These are phyloP conservation scores for Aspergillus texensis DNA, from an alignment of 2,329 filamentous ascomycete species.

Conservation along the genomic window DNA sequence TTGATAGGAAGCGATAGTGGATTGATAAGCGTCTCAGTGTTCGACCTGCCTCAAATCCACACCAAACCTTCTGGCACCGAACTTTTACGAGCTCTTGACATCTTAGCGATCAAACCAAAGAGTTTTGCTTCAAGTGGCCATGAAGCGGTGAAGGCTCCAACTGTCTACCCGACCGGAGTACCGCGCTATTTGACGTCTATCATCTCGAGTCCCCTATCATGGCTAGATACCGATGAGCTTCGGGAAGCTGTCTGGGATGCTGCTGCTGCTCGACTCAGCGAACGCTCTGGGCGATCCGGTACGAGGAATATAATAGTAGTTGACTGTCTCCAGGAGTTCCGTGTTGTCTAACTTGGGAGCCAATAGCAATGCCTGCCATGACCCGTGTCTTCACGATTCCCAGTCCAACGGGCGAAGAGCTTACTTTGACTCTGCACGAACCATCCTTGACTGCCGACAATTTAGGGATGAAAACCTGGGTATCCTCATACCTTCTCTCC, in stretches of 20 bases:
- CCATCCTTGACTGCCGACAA: conserved; percentile 86
- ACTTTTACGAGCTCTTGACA: conserved; percentile 67
- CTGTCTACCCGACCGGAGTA: conserved; percentile 44
- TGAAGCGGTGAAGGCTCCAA: conserved; percentile 31
- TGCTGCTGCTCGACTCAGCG: conserved; percentile 77
- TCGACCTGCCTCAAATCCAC: conserved; percentile 83
- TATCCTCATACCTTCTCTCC: conserved; percentile 82
- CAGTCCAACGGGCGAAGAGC: conserved; percentile 42
- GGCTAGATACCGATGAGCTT: conserved; percentile 48
- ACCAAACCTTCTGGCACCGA: conserved; percentile 68
- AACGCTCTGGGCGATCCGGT: conserved; percentile 79
- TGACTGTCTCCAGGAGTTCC: neutral
- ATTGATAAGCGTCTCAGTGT: conserved; percentile 52
- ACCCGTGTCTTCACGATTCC: conserved; percentile 64
- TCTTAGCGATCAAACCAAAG: conserved; percentile 67
- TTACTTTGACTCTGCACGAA: conserved; percentile 76
- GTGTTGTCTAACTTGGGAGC: conserved; percentile 2
- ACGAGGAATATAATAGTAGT: conserved; percentile 24
- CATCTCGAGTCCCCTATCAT: conserved; percentile 47
- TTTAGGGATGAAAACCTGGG: conserved; percentile 94
- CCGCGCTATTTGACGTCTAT: conserved; percentile 51
- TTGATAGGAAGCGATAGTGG: conserved; percentile 26
- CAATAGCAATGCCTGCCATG: conserved; percentile 63
- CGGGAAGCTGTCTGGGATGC: conserved; percentile 65
- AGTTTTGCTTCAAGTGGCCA: conserved; percentile 35